phyloP scores from a whole-genome alignment of 2,329 filamentous ascomycete species.

The Plectosphaerella sp. region DNA sequence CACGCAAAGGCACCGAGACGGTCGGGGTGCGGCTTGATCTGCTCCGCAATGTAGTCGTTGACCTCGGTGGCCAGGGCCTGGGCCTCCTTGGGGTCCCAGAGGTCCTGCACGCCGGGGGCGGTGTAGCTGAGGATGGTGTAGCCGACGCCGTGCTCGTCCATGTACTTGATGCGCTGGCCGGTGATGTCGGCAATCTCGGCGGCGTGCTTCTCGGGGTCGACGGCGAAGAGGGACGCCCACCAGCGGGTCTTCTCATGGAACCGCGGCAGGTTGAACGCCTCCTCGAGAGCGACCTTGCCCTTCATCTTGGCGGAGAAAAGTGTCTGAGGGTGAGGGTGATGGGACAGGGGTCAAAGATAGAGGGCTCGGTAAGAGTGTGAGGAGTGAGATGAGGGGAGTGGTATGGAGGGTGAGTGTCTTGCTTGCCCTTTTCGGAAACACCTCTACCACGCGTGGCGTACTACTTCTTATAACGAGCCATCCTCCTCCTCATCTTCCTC shows the following conservation, averaged over 20 bases:
- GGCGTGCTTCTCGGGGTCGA: constrained; percentile 54
- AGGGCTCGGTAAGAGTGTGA: not conserved
- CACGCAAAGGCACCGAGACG: constrained; percentile 43
- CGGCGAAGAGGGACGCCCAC: constrained; percentile 57
- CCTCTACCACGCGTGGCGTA: not conserved
- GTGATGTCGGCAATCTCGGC: constrained; percentile 45
- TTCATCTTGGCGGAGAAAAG: constrained; percentile 33
- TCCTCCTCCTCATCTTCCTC: too few species aligned
- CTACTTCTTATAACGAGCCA: not conserved
- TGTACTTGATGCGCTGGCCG: constrained; percentile 33
- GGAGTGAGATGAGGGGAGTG: not conserved
- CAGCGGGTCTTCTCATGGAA: constrained; percentile 54
- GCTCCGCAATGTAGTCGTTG: constrained; percentile 33
- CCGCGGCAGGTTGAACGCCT: constrained; percentile 56
- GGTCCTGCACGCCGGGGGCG: constrained; percentile 42
- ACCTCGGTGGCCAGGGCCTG: constrained; percentile 35
- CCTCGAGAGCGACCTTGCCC: constrained; percentile 59
- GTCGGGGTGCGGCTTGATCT: constrained; percentile 31
- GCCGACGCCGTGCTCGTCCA: constrained; percentile 41
- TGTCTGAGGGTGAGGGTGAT: constrained; percentile 2
- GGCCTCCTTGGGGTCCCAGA: constrained; percentile 35
- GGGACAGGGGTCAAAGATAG: not conserved
- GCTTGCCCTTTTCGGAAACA: not conserved
- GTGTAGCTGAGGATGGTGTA: constrained; percentile 45
- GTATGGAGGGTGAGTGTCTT: not conserved